Percentiles rank a stretch among this genome's conserved stretches.
Evolutionary conservation across 2,329 filamentous ascomycete species (phyloP).

Genomic region (Trichoderma cornu-damae): DNA sequence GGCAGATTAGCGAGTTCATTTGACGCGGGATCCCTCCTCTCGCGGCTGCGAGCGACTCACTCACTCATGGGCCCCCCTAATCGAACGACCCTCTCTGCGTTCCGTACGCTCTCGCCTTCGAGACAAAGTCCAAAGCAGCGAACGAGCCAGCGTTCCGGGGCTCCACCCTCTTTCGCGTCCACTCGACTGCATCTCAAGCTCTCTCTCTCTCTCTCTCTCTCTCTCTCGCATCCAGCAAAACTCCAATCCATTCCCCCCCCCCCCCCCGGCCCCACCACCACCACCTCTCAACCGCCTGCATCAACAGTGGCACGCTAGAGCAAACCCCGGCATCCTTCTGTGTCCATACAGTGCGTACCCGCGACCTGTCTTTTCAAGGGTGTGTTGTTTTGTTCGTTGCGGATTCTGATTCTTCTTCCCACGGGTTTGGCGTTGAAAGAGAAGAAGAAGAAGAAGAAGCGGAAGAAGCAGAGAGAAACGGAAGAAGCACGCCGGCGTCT

Average conservation of each 20-base stretch:
- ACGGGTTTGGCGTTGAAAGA: not conserved
- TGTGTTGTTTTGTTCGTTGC: too few relatives aligned
- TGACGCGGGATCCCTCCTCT: too few relatives aligned
- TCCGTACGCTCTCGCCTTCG: too few relatives aligned
- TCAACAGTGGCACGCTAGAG: slow-evolving; percentile 20
- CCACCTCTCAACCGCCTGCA: slow-evolving; percentile 13
- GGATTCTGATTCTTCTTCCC: too few relatives aligned
- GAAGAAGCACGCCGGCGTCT: not conserved
- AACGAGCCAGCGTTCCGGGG: not conserved
- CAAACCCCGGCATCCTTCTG: not conserved
- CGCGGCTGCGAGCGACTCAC: not conserved
- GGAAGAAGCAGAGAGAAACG: too few relatives aligned
- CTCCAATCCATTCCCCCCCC: too few relatives aligned
- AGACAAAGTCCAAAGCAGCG: not conserved
- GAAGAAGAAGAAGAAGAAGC: not conserved
- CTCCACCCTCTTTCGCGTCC: not conserved
- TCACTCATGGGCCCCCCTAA: too few relatives aligned
- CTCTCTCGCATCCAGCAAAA: not conserved
- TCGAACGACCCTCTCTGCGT: too few relatives aligned
- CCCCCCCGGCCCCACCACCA: too few relatives aligned
- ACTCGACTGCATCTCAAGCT: slow-evolving; percentile 8
- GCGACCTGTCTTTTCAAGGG: not conserved
- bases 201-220: too few relatives aligned
- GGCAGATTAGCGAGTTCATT: not conserved
- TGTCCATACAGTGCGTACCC: slow-evolving; percentile 6